Evolutionary conservation across 73 alveolate genomes (phyloP).

Genomic region (Paramecium caudatum): DNA sequence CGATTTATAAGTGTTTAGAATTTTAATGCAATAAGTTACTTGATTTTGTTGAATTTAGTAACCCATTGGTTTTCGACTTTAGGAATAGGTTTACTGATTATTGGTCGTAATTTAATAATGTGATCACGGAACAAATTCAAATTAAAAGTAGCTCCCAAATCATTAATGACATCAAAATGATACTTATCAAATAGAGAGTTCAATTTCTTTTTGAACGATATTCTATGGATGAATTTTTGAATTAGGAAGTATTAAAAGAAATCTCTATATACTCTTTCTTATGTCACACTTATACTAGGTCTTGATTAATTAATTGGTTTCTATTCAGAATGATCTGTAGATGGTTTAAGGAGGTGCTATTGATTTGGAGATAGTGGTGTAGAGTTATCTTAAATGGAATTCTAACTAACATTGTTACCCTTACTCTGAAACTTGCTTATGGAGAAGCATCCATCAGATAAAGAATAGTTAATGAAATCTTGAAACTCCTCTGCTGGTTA

Average conservation of each 20-base stretch:
- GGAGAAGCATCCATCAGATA: conserved; percentile 61
- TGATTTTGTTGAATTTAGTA: background rate
- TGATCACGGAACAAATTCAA: conserved; percentile 1
- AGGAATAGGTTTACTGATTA: background rate
- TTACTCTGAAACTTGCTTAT: conserved; percentile 1
- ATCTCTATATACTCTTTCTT: conserved; percentile 20
- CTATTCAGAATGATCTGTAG: background rate
- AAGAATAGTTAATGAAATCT: conserved; percentile 34
- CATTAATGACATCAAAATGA: conserved; percentile 48
- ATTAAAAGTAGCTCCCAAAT: conserved; percentile 53
- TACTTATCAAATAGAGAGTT: conserved; percentile 37
- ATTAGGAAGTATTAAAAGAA: conserved; percentile 17
- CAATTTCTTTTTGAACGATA: conserved; percentile 47
- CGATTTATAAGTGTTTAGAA: background rate
- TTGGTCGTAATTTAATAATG: conserved; percentile 44
- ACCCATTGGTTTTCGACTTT: background rate
- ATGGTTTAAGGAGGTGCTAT: background rate
- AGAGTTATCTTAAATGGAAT: conserved; percentile 3
- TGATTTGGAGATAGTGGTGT: conserved; percentile 16
- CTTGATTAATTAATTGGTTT: background rate
- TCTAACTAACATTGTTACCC: conserved; percentile 24
- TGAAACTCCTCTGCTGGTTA: conserved; percentile 34
- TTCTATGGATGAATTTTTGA: conserved; percentile 1
- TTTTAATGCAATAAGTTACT: background rate
- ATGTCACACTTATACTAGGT: background rate